Base-by-base conservation (phyloP, 2,329 filamentous ascomycete species). In the Xylaria hypoxylon region DNA sequence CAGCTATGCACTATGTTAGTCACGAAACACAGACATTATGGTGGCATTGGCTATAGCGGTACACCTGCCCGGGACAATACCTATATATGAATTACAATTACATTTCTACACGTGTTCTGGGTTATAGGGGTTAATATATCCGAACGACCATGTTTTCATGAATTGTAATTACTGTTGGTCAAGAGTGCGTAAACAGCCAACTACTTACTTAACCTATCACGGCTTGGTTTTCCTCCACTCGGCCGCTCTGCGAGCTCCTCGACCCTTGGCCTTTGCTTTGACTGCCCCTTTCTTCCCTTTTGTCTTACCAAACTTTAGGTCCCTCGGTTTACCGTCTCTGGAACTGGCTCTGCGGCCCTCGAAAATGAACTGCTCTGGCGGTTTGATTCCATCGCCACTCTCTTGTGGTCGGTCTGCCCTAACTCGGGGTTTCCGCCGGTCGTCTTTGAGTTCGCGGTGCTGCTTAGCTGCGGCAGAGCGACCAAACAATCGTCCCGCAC, bases 341-440 rank as follows among this genome's bases (percentile, higher is more conserved):
- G 85, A 81, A 61, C 86, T 92, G 10, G 92, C 92, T 60, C 93
- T 86, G 69, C 90, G 89, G 0, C 93, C 93, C 78, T 96, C 93
- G 73, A 95, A 94, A n/a, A 94, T 86, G 69, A 94, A 87, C 17
- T 84, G 83, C 78, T 94, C 90, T 0, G 90, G 90, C 1, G 86
- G 84, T 79, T 87, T 86, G 70, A 86, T 77, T n/a, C 60, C 68
- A 68, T 44, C 47, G 8, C 55, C 56, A 17, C 26, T 56, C 47
- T 60, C 50, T 59, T 67, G 50, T 35, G 55, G 24, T 19, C 44
- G 52, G 22, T 71, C 64, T 19, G 65, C 68, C 67, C 67, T 72
- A 11, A 72, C 71, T 64, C 71, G 69, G 65, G 71, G 67, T 64
- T 67, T 70, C 45, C 62, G 71, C 61, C 74, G 60, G 7, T 68